Evolutionary conservation across 2,329 filamentous ascomycete species (phyloP).

Genomic region (Calycina marina): DNA sequence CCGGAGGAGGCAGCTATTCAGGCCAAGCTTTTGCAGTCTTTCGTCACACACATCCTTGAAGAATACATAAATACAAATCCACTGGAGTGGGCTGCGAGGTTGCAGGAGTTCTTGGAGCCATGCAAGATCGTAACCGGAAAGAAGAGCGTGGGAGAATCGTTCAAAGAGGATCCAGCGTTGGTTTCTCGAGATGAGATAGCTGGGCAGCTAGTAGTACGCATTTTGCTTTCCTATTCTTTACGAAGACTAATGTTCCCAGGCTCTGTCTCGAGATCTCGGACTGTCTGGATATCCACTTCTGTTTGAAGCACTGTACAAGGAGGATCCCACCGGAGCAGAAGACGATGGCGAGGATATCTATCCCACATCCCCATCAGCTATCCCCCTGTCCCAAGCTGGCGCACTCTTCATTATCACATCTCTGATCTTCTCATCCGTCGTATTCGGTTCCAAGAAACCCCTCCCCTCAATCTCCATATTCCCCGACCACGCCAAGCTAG

Average conservation of each 20-base stretch:
- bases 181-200: slow-evolving; percentile 49
- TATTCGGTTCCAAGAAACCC: slow-evolving; percentile 42
- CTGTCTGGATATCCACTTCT: slow-evolving; percentile 30
- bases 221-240: neutral
- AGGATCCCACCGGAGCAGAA: slow-evolving; percentile 25
- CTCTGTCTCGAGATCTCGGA: slow-evolving; percentile 41
- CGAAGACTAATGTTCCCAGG: slow-evolving; percentile 12
- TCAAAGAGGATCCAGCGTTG: slow-evolving; percentile 46
- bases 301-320: slow-evolving; percentile 31
- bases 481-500: slow-evolving; percentile 40
- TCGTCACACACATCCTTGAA: slow-evolving; percentile 65
- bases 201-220: slow-evolving; percentile 54
- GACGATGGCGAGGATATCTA: slow-evolving; percentile 30
- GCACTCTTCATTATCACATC: slow-evolving; percentile 44
- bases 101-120: slow-evolving; percentile 56
- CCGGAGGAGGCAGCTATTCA: slow-evolving; percentile 47
- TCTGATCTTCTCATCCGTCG: slow-evolving; percentile 44
- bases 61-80: slow-evolving; percentile 51
- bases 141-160: slow-evolving; percentile 46
- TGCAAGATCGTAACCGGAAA: slow-evolving; percentile 46
- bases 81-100: slow-evolving; percentile 45
- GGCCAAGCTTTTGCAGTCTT: slow-evolving; percentile 53
- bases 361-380: slow-evolving; percentile 32
- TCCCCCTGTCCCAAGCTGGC: slow-evolving; percentile 44
- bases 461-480: slow-evolving; percentile 41